A percentile compares a stretch with the other conserved stretches of the same genome.
Conservation (phyloP, 1,139 yeast species). For the Hyphopichia wangnamkhiaoensis region DNA sequence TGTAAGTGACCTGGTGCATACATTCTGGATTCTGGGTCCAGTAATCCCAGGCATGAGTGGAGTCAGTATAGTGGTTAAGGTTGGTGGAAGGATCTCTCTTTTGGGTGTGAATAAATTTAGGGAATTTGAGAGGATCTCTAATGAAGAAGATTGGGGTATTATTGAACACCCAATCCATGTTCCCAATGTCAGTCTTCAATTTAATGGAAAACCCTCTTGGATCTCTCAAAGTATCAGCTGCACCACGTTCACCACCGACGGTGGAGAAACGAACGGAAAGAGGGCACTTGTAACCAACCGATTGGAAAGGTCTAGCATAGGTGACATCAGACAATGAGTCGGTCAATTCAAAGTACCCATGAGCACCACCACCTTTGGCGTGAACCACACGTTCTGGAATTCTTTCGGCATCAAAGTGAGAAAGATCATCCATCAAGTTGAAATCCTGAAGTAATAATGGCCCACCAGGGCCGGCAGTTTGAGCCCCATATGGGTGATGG, state of each 20-base stretch:
- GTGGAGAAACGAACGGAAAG: constrained; percentile 56
- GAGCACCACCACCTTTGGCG: constrained; percentile 67
- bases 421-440: constrained; percentile 53
- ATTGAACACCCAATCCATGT: constrained; percentile 62
- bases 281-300: constrained; percentile 50
- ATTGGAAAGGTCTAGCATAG: constrained; percentile 48
- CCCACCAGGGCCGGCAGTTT: constrained; percentile 44
- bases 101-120: constrained; percentile 62
- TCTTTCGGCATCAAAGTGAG: constrained; percentile 64
- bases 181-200: constrained; percentile 60
- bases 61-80: constrained; percentile 41
- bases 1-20: constrained; percentile 61
- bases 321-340: constrained; percentile 56
- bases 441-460: constrained; percentile 60
- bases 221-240: constrained; percentile 59
- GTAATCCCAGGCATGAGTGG: constrained; percentile 71
- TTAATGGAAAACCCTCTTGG: constrained; percentile 62
- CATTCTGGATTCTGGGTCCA: constrained; percentile 62
- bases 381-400: constrained; percentile 67
- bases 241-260: constrained; percentile 60
- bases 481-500: constrained; percentile 28
- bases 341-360: constrained; percentile 60
- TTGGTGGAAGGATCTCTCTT: constrained; percentile 64
- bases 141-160: constrained; percentile 61
- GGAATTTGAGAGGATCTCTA: constrained; percentile 61